Evolutionary conservation across 2,329 filamentous ascomycete species (phyloP).

Genomic region (Monosporascus sp.): DNA sequence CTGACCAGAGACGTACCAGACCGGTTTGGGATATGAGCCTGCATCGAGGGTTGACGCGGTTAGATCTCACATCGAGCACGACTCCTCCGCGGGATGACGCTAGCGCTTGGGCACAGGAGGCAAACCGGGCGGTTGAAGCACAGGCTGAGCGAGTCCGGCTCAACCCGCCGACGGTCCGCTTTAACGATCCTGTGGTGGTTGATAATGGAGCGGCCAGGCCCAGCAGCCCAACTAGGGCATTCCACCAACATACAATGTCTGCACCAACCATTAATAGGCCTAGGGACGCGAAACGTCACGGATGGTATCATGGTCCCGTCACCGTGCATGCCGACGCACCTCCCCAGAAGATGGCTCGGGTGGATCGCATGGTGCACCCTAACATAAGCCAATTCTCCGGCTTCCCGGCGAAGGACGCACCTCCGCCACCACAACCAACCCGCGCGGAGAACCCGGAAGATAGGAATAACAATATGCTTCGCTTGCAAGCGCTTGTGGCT

Average conservation of each 20-base stretch:
- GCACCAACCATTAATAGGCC: constrained; percentile 51
- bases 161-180: constrained; percentile 46
- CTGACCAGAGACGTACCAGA: constrained; percentile 46
- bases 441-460: constrained; percentile 27
- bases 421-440: constrained; percentile 26
- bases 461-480: constrained; percentile 41
- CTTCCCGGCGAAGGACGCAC: constrained; percentile 37
- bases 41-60: constrained; percentile 59
- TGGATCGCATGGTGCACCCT: constrained; percentile 54
- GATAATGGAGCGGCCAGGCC: constrained; percentile 15
- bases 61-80: constrained; percentile 53
- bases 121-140: constrained; percentile 48
- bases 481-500: constrained; percentile 59
- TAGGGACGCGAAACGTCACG: constrained; percentile 60
- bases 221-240: constrained; percentile 18
- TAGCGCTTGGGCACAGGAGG: constrained; percentile 52
- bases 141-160: constrained; percentile 46
- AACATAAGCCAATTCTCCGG: constrained; percentile 48
- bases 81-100: constrained; percentile 48
- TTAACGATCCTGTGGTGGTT: constrained; percentile 41
- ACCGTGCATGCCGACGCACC: constrained; percentile 31
- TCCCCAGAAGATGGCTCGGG: constrained; percentile 37
- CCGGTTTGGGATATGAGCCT: constrained; percentile 61
- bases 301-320: constrained; percentile 62
- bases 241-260: constrained; percentile 56